Percentiles rank a stretch among this genome's conserved stretches.
These are phyloP conservation scores for Endoconidiophora laricicola DNA, from an alignment of 2,329 filamentous ascomycete genomes.

Conservation along the genomic window DNA sequence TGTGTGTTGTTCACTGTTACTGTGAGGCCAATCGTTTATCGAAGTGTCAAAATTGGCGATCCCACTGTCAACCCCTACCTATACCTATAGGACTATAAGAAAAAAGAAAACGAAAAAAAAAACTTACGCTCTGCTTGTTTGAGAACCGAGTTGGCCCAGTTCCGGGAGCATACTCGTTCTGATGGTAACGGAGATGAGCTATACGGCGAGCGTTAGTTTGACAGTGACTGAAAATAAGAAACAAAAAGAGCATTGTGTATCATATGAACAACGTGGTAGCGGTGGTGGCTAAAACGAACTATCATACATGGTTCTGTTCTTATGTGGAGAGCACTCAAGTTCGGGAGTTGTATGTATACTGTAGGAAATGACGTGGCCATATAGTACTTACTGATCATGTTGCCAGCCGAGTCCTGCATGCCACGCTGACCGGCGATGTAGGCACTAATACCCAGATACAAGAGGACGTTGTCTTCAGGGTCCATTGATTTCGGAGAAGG, in stretches of 20 bases:
- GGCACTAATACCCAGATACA: conserved; percentile 39
- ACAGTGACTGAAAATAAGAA: too few species aligned
- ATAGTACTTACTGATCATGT: conserved; percentile 27
- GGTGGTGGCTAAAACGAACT: too few species aligned
- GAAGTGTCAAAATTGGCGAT: too few species aligned
- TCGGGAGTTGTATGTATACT: background rate
- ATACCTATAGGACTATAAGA: too few species aligned
- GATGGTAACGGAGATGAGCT: conserved; percentile 25
- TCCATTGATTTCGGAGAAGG: conserved; percentile 30
- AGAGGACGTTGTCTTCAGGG: conserved; percentile 35
- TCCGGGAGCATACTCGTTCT: conserved; percentile 26
- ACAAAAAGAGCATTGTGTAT: too few species aligned
- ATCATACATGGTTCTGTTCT: background rate
- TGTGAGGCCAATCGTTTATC: too few species aligned
- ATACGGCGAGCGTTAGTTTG: conserved; percentile 12
- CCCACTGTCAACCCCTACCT: too few species aligned
- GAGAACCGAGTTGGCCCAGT: conserved; percentile 32
- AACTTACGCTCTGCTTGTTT: conserved; percentile 25
- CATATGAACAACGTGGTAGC: too few species aligned
- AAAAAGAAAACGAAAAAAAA: background rate
- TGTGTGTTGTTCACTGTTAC: background rate
- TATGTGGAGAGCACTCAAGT: background rate
- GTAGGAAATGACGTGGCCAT: background rate
- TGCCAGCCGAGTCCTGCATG: conserved; percentile 30
- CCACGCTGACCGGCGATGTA: conserved; percentile 39